Conservation (phyloP, 1,139 yeast species). For the Candida buenavistaensis region DNA sequence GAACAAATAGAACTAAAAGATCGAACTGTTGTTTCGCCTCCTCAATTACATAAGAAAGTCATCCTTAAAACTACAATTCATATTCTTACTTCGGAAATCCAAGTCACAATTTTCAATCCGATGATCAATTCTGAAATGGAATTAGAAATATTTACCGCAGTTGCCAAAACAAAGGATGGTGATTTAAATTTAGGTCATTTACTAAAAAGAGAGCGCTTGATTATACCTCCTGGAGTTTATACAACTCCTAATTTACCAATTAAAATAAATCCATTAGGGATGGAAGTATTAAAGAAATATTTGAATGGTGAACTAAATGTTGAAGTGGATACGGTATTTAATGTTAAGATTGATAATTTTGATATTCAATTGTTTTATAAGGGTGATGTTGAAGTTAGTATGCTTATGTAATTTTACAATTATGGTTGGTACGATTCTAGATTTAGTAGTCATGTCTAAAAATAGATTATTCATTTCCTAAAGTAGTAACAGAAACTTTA, state of each 20-base stretch:
- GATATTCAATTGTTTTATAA: constrained; percentile 39
- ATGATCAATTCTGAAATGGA: constrained; percentile 40
- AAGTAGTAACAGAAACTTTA: no score
- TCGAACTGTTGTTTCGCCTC: constrained; percentile 1
- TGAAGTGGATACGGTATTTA: constrained; percentile 45
- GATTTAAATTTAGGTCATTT: constrained; percentile 50
- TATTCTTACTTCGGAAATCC: constrained; percentile 51
- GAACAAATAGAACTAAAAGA: constrained; percentile 13
- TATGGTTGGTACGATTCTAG: background rate
- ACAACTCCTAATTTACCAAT: constrained; percentile 52
- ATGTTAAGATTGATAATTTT: constrained; percentile 37
- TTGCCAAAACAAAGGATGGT: constrained; percentile 44
- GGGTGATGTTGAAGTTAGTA: constrained; percentile 32
- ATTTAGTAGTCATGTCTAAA: no score
- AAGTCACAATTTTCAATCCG: constrained; percentile 54
- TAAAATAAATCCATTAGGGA: constrained; percentile 44
- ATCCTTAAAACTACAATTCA: constrained; percentile 51
- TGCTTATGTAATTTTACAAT: background rate
- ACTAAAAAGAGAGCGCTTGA: constrained; percentile 31
- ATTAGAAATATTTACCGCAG: constrained; percentile 42
- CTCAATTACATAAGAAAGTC: constrained; percentile 15
- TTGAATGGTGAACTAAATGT: constrained; percentile 50
- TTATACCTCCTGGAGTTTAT: constrained; percentile 51
- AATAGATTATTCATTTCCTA: no score
- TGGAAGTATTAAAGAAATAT: constrained; percentile 48